Percentiles rank a stretch among this genome's conserved stretches.
These are phyloP conservation scores for Neospermospora avenae DNA, from an alignment of 2,329 filamentous ascomycete species.

Conservation along the genomic window DNA sequence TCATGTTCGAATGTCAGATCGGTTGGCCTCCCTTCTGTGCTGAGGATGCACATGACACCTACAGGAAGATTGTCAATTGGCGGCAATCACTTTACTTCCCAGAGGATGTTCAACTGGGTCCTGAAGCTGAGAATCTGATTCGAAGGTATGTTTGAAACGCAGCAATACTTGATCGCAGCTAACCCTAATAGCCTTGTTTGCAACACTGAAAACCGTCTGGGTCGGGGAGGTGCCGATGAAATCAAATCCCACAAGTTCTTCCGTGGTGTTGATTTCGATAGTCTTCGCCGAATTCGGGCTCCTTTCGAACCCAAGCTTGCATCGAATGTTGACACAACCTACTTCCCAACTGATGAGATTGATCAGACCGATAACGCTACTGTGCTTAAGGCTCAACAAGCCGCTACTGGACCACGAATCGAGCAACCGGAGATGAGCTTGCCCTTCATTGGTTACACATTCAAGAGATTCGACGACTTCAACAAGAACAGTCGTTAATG, in stretches of 20 bases:
- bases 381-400: constrained; percentile 68
- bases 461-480: constrained; percentile 83
- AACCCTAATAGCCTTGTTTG: constrained; percentile 71
- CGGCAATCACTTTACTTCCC: constrained; percentile 93
- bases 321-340: constrained; percentile 92
- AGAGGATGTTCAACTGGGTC: constrained; percentile 84
- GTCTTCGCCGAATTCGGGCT: constrained; percentile 85
- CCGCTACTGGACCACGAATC: constrained; percentile 59
- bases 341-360: constrained; percentile 98
- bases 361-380: constrained; percentile 94
- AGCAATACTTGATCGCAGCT: constrained; percentile 18
- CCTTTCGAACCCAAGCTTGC: constrained; percentile 93
- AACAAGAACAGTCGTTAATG: constrained; percentile 4
- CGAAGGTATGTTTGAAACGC: constrained; percentile 61
- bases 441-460: constrained; percentile 95
- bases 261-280: constrained; percentile 93
- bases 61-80: constrained; percentile 99
- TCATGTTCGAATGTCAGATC: constrained; percentile 99
- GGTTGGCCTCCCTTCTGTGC: constrained; percentile 99
- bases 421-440: constrained; percentile 92
- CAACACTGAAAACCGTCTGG: constrained; percentile 88
- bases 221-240: constrained; percentile 80
- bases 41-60: constrained; percentile 95
- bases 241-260: constrained; percentile 96
- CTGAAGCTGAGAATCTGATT: constrained; percentile 88